Evolutionary conservation across 176 grass and related monocot species (phyloP).

Genomic region (Panicum miliaceum): DNA sequence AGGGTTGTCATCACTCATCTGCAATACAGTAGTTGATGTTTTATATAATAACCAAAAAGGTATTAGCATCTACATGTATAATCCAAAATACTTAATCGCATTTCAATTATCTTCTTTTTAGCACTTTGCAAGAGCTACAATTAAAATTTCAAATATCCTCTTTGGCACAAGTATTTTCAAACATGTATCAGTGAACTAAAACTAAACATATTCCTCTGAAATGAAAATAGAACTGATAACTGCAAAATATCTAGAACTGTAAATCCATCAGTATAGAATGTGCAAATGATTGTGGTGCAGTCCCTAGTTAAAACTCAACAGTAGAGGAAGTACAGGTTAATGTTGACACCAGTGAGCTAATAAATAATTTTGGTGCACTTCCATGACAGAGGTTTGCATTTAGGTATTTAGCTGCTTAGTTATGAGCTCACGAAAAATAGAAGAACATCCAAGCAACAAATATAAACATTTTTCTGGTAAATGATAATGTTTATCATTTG

Average conservation of each 20-base stretch:
- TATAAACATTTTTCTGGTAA: not conserved
- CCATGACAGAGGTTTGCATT: not conserved
- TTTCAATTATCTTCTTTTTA: not conserved
- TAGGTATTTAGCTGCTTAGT: slow-evolving; percentile 10
- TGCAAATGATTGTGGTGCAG: slow-evolving; percentile 2
- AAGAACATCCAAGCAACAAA: slow-evolving; percentile 23
- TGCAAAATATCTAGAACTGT: not conserved
- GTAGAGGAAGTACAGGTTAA: slow-evolving; percentile 8
- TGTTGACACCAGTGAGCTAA: slow-evolving; percentile 5
- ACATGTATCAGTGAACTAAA: slow-evolving; percentile 8
- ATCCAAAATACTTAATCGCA: not conserved
- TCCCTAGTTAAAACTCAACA: slow-evolving; percentile 5
- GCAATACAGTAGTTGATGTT: slow-evolving; percentile 22
- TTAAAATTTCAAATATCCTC: not conserved
- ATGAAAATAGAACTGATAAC: not conserved
- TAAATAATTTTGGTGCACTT: slow-evolving; percentile 8
- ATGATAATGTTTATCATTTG: not conserved
- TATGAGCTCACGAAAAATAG: slow-evolving; percentile 8
- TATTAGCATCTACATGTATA: not conserved
- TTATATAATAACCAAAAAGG: slow-evolving; percentile 32
- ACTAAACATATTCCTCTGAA: not conserved
- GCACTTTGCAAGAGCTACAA: not conserved
- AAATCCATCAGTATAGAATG: not conserved
- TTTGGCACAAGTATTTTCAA: not conserved
- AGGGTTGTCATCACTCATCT: slow-evolving; percentile 99